phyloP scores from a whole-genome alignment of 768 basidiomycete species.

The Suillus tomentosus region DNA sequence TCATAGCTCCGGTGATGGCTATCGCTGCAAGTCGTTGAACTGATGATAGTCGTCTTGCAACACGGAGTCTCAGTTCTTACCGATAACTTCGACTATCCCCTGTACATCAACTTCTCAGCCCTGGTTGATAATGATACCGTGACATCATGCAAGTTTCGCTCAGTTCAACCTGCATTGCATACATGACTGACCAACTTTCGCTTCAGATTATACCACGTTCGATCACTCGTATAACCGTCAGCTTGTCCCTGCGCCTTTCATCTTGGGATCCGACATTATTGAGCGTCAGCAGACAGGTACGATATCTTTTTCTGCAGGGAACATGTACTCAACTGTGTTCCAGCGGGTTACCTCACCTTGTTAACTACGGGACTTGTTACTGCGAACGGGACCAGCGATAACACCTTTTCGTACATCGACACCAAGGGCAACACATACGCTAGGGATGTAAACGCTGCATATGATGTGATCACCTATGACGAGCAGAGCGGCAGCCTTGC shows the following conservation, averaged over 20 bases:
- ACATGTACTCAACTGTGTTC: constrained; percentile 1
- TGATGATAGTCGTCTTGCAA: no score
- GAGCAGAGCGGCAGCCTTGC: constrained; percentile 53
- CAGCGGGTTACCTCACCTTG: constrained; percentile 54
- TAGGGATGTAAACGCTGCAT: constrained; percentile 59
- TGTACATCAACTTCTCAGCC: constrained; percentile 43
- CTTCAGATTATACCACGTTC: constrained; percentile 50
- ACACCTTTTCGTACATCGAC: constrained; percentile 65
- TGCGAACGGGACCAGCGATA: constrained; percentile 72
- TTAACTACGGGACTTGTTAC: constrained; percentile 45
- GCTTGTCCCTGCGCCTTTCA: constrained; percentile 58
- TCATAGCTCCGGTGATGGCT: no score
- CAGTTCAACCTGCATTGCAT: neutral
- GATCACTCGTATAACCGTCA: constrained; percentile 72
- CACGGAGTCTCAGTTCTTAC: constrained; percentile 42
- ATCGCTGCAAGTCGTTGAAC: no score
- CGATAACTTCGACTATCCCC: constrained; percentile 58
- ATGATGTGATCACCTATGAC: constrained; percentile 64
- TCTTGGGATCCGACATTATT: constrained; percentile 55
- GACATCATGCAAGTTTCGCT: constrained; percentile 17
- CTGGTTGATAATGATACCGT: constrained; percentile 34
- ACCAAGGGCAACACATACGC: constrained; percentile 60
- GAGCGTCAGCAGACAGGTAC: constrained; percentile 62
- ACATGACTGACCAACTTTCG: constrained; percentile 8
- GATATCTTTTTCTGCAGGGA: constrained; percentile 17